Evolutionary conservation across 1,284 basidiomycete species (phyloP), one percentile per base, ranked within the genome.

Genomic region (Fomitiporia mediterranea): DNA sequence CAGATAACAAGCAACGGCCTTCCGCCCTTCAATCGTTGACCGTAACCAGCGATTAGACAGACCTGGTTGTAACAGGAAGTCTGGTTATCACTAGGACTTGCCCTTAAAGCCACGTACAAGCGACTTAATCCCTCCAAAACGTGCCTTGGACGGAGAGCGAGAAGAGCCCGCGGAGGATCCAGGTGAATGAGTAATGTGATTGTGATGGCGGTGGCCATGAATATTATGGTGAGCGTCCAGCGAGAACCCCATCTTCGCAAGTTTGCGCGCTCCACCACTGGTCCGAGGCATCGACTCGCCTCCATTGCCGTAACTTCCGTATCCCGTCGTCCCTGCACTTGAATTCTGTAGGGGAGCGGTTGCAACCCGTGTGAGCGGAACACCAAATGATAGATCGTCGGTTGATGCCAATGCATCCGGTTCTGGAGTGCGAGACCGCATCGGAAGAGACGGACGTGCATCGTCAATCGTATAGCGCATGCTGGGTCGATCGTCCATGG

Each of bases 351-450:
- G 13, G 17, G 58, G 58, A 15, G 55, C 58, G 19, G 58, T 60
- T 7, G 58, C 40, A 13, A 60, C 58, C n/a, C 58, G 58, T 15
- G 51, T 50, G 40, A 60, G 58, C 3, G 58, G 55, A 4, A 60
- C 46, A 17, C 58, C 58, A 5, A 39, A 28, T 17, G 56, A 23
- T 13, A 44, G 40, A 34, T 34, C 49, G 32, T 52, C 50, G 13
- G 28, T 38, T 17, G 40, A 27, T 35, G 40, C 43, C 21, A 34
- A 34, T 28, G 42, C 35, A 7, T 34, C 49, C 9, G 56, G 56
- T 11, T 58, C 56, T 4, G 56, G 56, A 2, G 56, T 58, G 17
- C 46, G 56, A 21, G 56, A 38, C 9, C 56, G 51, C 23, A 49
- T 37, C 28, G 53, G 43, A 15, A 53, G 28, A n/a, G 32, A 37